Percentiles rank a stretch among this genome's conserved stretches.
Evolutionary conservation across 441 rosid genomes (phyloP).

Genomic region (Brassica hybrid): DNA sequence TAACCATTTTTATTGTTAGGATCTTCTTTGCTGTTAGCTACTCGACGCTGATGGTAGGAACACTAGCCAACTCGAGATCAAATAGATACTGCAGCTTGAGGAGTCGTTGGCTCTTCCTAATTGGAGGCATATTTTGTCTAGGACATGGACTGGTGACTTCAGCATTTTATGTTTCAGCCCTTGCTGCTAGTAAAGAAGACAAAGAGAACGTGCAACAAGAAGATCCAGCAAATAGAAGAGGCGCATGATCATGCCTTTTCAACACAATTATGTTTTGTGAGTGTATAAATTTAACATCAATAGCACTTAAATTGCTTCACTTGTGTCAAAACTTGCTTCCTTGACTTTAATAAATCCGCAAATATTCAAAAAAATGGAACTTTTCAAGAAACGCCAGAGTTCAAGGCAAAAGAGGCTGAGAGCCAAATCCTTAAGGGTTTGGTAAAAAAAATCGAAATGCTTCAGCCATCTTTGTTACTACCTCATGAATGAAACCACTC

Average conservation of each 20-base stretch:
- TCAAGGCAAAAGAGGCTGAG: neutral
- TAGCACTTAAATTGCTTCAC: neutral
- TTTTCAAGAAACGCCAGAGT: slow-evolving; percentile 1
- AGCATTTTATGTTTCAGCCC: slow-evolving; percentile 73
- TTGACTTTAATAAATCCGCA: slow-evolving; percentile 27
- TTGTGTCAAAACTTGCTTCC: slow-evolving; percentile 11
- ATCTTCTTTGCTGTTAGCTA: slow-evolving; percentile 54
- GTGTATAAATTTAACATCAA: neutral
- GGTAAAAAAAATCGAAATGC: neutral
- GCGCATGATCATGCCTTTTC: slow-evolving; percentile 23
- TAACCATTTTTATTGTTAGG: slow-evolving; percentile 40
- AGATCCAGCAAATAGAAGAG: slow-evolving; percentile 3
- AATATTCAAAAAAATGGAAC: slow-evolving; percentile 17
- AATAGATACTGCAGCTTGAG: slow-evolving; percentile 56
- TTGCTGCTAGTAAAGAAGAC: slow-evolving; percentile 56
- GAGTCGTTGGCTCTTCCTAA: slow-evolving; percentile 53
- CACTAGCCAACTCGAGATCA: slow-evolving; percentile 58
- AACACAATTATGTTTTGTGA: neutral
- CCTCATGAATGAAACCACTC: slow-evolving; percentile 37
- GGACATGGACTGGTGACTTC: slow-evolving; percentile 66
- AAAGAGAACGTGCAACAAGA: slow-evolving; percentile 39
- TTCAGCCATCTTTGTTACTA: slow-evolving; percentile 31
- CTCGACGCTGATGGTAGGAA: slow-evolving; percentile 60
- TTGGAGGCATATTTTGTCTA: slow-evolving; percentile 68
- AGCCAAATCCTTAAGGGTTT: neutral